phyloP scores from a whole-genome alignment of 495 filamentous ascomycete genomes.

The Annulohypoxylon nitens region DNA sequence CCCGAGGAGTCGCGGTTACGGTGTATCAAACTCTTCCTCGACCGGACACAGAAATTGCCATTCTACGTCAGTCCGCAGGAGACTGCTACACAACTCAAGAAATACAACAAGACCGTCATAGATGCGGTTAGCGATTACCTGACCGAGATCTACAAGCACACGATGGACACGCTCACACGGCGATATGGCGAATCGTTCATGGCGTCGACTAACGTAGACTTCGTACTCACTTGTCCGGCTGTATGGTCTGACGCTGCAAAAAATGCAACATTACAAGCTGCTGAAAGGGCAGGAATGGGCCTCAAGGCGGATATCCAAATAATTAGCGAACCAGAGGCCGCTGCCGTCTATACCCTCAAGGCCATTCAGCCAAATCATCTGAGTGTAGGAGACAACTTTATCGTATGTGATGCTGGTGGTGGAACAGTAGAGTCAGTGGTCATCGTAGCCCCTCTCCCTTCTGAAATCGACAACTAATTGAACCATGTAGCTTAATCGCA shows the following conservation, averaged over 20 bases:
- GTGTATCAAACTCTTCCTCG: conserved; percentile 84
- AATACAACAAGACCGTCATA: conserved; percentile 69
- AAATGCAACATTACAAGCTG: conserved; percentile 72
- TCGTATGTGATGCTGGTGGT: conserved; percentile 83
- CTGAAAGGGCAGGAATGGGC: conserved; percentile 77
- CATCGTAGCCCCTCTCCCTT: conserved; percentile 33
- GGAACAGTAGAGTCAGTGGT: conserved; percentile 74
- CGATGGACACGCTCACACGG: conserved; percentile 76
- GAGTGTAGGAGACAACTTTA: conserved; percentile 75
- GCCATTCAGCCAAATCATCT: conserved; percentile 74
- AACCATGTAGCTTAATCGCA: conserved; percentile 70
- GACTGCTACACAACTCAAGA: conserved; percentile 78
- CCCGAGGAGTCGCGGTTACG: conserved; percentile 79
- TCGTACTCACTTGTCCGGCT: conserved; percentile 82
- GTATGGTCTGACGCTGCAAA: conserved; percentile 86
- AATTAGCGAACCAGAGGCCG: conserved; percentile 82
- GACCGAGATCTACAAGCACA: conserved; percentile 77
- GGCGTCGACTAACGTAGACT: conserved; percentile 71
- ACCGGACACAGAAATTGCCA: conserved; percentile 80
- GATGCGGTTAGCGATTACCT: conserved; percentile 77
- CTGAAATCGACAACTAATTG: conserved; percentile 45
- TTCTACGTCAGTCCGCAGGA: conserved; percentile 81
- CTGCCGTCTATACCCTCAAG: conserved; percentile 78
- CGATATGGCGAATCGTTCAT: conserved; percentile 74
- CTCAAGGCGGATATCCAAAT: conserved; percentile 69